Evolutionary conservation across 2,329 filamentous ascomycete genomes (phyloP), one percentile per base, ranked within the genome.

Genomic region (Verticillium dahliae): DNA sequence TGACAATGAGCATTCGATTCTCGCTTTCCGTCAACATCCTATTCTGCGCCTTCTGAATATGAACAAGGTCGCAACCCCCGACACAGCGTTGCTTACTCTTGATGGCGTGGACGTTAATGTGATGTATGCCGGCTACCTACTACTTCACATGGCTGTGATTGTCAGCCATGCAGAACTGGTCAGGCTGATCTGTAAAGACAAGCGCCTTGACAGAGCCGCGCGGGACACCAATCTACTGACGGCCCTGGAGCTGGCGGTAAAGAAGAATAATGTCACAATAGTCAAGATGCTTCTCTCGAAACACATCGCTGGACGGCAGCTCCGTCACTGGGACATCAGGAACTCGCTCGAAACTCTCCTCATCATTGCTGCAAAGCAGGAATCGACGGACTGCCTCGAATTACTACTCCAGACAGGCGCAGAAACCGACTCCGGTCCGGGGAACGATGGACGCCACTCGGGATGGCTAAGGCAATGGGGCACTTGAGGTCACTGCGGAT

Each of bases 241-340:
- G 45, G 45, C 45, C 10, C 45, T 52, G 45, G 45, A 52, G 13
- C 7, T 22, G 5, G 45, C 45, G 7, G 45, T 22, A 18, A 10
- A 4, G 2, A 18, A 9, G 2, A 9, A 18, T 10, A 52, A 10
- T 6, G 7, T 9, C 18, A 18, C n/a, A 10, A 52, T 52, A 5
- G 45, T 52, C 7, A 11, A 52, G 6, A 10, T 27, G 45, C 45
- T 52, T 22, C 45, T 52, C 18, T 7, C 45, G 3, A 27, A 52
- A n/a, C 45, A 18, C 14, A 14, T n/a, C n/a, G 39, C n/a, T 9
- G n/a, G 7, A 45, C 5, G 7, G 15, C 10, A 13, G 3, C 81
- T 92, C 50, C 87, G 92, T 71, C 88, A 90, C 18, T 52, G 45
- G 45, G 45, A 11, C 7, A 27, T 27, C 2, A 7, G n/a, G 7